A percentile compares a stretch with the other conserved stretches of the same genome.
Conservation (phyloP, 2,329 filamentous ascomycete genomes). For the Tolypocladium inflatum region DNA sequence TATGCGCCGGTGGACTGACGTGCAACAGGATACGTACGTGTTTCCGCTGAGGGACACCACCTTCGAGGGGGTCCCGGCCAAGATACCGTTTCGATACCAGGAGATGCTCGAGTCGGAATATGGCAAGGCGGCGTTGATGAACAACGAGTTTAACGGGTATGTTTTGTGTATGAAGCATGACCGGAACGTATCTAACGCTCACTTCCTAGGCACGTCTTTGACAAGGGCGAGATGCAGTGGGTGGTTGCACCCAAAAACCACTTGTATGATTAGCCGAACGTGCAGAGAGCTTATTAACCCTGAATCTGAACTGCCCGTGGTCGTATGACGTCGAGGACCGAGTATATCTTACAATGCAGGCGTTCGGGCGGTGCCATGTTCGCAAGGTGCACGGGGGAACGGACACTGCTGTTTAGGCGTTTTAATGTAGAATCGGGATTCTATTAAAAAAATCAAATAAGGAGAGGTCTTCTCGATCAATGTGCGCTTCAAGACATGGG, state of each 20-base stretch:
- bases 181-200: slow-evolving; percentile 4
- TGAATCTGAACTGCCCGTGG: neutral
- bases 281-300: neutral
- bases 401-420: neutral
- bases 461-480: no score
- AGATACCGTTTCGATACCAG: slow-evolving; percentile 55
- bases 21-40: slow-evolving; percentile 42
- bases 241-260: neutral
- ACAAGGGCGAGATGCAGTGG: slow-evolving; percentile 27
- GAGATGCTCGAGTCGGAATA: slow-evolving; percentile 52
- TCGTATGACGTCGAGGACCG: neutral
- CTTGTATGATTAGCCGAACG: neutral
- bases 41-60: slow-evolving; percentile 60
- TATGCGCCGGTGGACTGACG: neutral
- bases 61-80: slow-evolving; percentile 57
- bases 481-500: no score
- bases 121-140: slow-evolving; percentile 36
- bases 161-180: slow-evolving; percentile 9
- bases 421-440: no score
- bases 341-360: neutral
- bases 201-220: slow-evolving; percentile 28
- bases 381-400: neutral
- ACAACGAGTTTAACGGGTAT: slow-evolving; percentile 43
- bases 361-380: neutral
- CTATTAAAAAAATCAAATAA: no score